A percentile compares a stretch with the other conserved stretches of the same genome.
Conservation (phyloP, 2,329 filamentous ascomycete species). For the Triangularia verruculosa region DNA sequence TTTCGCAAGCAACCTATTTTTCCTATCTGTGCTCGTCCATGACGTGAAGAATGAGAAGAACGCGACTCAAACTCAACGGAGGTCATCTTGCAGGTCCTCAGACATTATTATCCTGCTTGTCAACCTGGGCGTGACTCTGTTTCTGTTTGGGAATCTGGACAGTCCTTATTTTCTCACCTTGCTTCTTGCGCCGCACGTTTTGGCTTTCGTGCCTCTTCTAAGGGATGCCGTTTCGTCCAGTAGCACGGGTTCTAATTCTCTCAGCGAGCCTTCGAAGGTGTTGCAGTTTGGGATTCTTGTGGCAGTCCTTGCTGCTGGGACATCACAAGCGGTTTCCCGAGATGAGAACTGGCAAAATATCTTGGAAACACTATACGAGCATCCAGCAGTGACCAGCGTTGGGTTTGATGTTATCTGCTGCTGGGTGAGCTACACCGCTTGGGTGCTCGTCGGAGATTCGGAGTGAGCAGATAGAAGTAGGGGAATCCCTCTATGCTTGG, state of each 20-base stretch:
- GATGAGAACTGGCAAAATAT: not conserved
- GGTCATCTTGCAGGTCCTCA: not conserved
- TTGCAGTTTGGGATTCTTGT: conserved; percentile 1
- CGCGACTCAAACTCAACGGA: not conserved
- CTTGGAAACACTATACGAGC: not conserved
- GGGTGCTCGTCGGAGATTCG: not conserved
- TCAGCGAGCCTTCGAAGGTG: not conserved
- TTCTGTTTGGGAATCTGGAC: not conserved
- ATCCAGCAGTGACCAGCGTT: not conserved
- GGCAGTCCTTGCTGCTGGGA: not conserved
- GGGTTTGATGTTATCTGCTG: not conserved
- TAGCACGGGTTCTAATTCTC: not conserved
- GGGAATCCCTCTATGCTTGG: not conserved
- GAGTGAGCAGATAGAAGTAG: not conserved
- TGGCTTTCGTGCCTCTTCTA: not conserved
- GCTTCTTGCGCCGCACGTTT: not conserved
- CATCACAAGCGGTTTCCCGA: not conserved
- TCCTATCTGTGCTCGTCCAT: not conserved
- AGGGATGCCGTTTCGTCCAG: not conserved
- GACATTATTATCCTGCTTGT: not conserved
- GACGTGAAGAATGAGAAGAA: not conserved
- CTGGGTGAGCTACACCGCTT: not conserved
- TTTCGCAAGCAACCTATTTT: not conserved
- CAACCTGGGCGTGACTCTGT: not conserved
- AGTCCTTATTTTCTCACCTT: not conserved